Evolutionary conservation across 2,329 filamentous ascomycete genomes (phyloP), one percentile per base, ranked within the genome.

Genomic region (Neofusicoccum ribis): DNA sequence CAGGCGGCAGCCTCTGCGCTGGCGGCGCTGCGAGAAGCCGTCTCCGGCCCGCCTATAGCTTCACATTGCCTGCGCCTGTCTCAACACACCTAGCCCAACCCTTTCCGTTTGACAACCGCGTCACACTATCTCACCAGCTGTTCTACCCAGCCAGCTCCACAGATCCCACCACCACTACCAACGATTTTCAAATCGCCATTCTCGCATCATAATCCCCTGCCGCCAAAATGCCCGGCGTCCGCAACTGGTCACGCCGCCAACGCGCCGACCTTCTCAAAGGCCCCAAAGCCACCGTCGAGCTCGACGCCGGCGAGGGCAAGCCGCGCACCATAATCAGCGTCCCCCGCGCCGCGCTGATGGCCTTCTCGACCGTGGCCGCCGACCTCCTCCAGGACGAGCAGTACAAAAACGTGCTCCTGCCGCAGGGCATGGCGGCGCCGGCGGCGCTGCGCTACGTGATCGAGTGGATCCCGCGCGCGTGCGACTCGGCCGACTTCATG

Each of bases 401-500:
- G 11, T 39, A 52, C 47, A 56, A 27, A 54, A 61, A 52, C 52
- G 15, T 65, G 14, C 46, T 44, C n/a, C 54, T 65, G 8, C 54
- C n/a, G 1, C 23, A 27, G 2, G 63, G 63, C 63, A 56, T 49
- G 36, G 63, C 56, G 1, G 63, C 63, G 15, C 63, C 56, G 2
- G 54, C 44, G 5, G 63, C 63, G 6, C 54, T 65, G n/a, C 52
- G 56, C 56, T 60, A 54, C 47, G 5, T 65, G 5, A 17, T 52
- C 46, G 36, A 43, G 46, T 65, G 63, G 63, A 65, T 65, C 36
- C 63, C 44, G n/a, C 63, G 52, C 27, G 34, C 52, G 34, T 65
- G 63, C 39, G 63, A 64, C 7, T 39, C 46, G 8, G n/a, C 54
- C 46, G 63, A 61, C 44, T 65, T 60, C 46, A 60, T 60, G 63